Evolutionary conservation across 1,284 basidiomycete species (phyloP).

Genomic region (Thecaphora thlaspeos): DNA sequence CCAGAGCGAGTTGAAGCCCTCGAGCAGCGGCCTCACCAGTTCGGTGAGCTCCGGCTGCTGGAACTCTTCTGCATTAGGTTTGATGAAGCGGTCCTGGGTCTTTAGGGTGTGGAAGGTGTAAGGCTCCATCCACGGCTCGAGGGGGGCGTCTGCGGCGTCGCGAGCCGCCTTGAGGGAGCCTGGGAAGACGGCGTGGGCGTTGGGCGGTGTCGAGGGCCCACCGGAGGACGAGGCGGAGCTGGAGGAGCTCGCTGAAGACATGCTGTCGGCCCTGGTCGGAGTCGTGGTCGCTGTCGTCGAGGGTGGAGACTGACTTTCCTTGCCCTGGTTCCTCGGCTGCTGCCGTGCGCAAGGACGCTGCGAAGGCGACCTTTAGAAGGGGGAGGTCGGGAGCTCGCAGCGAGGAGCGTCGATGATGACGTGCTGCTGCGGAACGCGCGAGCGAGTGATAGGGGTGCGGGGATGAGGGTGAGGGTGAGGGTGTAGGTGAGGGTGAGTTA

Average conservation of each 20-base stretch:
- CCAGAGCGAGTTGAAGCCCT: slow-evolving; percentile 88
- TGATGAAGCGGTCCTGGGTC: slow-evolving; percentile 77
- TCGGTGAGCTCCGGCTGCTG: slow-evolving; percentile 83
- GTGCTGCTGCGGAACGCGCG: no score
- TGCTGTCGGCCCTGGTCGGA: slow-evolving; percentile 28
- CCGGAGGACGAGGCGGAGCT: slow-evolving; percentile 34
- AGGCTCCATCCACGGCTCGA: slow-evolving; percentile 34
- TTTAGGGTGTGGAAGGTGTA: slow-evolving; percentile 76
- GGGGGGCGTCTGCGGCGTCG: slow-evolving; percentile 18
- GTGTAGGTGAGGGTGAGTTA: no score
- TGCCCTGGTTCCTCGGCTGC: no score
- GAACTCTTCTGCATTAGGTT: slow-evolving; percentile 71
- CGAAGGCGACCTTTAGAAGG: no score
- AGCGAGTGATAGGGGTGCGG: no score
- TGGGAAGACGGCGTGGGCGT: slow-evolving; percentile 19
- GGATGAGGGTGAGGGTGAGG: no score
- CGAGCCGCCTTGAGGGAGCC: slow-evolving; percentile 29
- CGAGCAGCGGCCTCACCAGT: slow-evolving; percentile 88
- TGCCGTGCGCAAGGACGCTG: no score
- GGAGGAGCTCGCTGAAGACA: slow-evolving; percentile 35
- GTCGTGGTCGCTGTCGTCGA: no score
- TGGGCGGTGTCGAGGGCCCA: slow-evolving; percentile 31
- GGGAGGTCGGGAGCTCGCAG: no score
- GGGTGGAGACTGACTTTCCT: no score
- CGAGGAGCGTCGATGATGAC: no score